phyloP scores from a whole-genome alignment of 257 asterid genomes.

The Lithospermum erythrorhizon region DNA sequence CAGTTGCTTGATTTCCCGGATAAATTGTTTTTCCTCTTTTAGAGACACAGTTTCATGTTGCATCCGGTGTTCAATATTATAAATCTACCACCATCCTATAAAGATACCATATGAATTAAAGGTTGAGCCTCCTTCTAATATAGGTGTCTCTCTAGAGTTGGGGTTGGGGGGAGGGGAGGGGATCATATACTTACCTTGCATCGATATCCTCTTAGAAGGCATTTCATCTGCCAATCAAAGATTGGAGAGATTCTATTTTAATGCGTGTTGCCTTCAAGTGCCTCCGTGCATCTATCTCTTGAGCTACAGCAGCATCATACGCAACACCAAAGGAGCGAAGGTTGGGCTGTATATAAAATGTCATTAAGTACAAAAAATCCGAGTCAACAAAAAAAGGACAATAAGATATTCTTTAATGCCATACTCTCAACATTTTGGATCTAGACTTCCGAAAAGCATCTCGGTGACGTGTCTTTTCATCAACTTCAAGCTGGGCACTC shows the following conservation, averaged over 20 bases:
- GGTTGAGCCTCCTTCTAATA: too few species aligned
- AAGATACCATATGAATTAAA: conserved; percentile 10
- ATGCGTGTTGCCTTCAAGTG: conserved; percentile 63
- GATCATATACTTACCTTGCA: conserved; percentile 35
- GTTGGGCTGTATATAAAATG: conserved; percentile 39
- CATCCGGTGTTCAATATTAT: conserved; percentile 57
- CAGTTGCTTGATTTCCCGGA: conserved; percentile 85
- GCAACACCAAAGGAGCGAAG: conserved; percentile 49
- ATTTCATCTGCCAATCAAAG: conserved; percentile 74
- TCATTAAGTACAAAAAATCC: not conserved
- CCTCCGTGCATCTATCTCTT: conserved; percentile 52
- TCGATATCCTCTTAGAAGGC: conserved; percentile 79
- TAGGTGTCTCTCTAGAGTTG: not conserved
- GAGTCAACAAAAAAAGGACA: not conserved
- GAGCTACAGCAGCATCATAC: conserved; percentile 54
- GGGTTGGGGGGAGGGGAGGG: not conserved
- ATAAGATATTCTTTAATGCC: conserved; percentile 9
- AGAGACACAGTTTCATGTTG: conserved; percentile 80
- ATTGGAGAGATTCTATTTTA: conserved; percentile 73
- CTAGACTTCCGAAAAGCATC: conserved; percentile 53
- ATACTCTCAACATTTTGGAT: conserved; percentile 64
- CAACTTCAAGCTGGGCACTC: conserved; percentile 53
- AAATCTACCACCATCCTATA: conserved; percentile 42
- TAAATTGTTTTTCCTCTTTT: conserved; percentile 72
- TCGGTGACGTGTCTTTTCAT: conserved; percentile 68